Base-by-base conservation (phyloP, 495 filamentous ascomycete genomes). In the Penicillium atrosanguineum region DNA sequence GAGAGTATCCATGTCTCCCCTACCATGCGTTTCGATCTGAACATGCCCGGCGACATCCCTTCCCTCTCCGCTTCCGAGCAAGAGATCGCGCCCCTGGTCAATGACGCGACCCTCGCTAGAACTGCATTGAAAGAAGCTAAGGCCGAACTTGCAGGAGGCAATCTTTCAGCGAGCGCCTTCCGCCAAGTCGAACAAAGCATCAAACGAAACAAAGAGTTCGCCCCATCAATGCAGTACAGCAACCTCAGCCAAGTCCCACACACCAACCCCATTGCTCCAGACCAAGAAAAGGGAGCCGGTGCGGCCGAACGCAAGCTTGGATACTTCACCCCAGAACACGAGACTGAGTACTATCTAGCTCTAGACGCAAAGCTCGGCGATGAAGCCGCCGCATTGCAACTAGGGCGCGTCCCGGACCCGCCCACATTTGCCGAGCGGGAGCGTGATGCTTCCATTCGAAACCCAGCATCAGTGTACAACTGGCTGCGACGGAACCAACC, bases 401-500 rank as follows among this genome's bases (percentile, higher is more conserved):
- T 71, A 15, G 61, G 50, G 40, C 71, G 64, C 37, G 67, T 63
- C 46, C 71, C 67, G 46, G 79, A 65, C 20, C 73, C 69, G 34
- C 63, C 69, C 34, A 68, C 72, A 15, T 60, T 73, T 41, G 64
- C 72, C 12, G 80, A 83, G 41, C 73, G 79, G 6, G 79, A 80
- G 52, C 66, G 72, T 15, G 87, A 91, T 48, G 78, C 83, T 37
- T 76, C 81, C 16, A 70, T 90, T 5, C 82, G 83, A 26, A 97
- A 96, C 61, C 90, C 88, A 0, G 85, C 88, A 36, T 90, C 87
- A 23, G 89, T 95, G 2, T 90, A 91, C 73, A 94, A 93, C 68
- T 97, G 92, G 92, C 74, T 97, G 20, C 82, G 89, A 31, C 83
- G 84, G 52, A 83, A 95, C 62, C 87, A 90, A 50, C 91, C 91